Percentiles rank a stretch among this genome's conserved stretches.
These are phyloP conservation scores for Pyrenophora teres DNA, from an alignment of 2,329 filamentous ascomycete species.

Conservation along the genomic window DNA sequence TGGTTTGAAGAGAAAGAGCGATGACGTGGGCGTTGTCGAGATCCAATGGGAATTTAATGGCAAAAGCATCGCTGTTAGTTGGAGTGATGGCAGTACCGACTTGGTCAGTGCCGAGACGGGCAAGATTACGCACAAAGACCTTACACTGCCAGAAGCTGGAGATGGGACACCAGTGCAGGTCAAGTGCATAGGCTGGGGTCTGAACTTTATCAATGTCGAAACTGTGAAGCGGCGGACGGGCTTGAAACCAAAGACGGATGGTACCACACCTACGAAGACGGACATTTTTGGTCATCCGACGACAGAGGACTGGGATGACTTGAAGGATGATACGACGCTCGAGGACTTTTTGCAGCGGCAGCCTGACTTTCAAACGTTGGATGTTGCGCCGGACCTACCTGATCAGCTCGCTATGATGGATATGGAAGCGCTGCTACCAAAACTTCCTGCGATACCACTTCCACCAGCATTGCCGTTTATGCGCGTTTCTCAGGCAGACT, in stretches of 20 bases:
- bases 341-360: constrained; percentile 49
- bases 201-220: constrained; percentile 59
- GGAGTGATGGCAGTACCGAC: constrained; percentile 79
- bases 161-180: constrained; percentile 30
- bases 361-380: constrained; percentile 39
- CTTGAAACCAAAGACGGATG: constrained; percentile 21
- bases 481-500: constrained; percentile 33
- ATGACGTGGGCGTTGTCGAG: constrained; percentile 41
- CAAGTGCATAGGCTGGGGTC: constrained; percentile 59
- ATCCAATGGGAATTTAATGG: constrained; percentile 58
- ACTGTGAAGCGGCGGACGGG: constrained; percentile 51
- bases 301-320: constrained; percentile 43
- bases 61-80: constrained; percentile 79
- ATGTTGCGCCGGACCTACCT: constrained; percentile 46
- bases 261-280: constrained; percentile 10
- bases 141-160: constrained; percentile 20
- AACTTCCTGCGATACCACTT: constrained; percentile 45
- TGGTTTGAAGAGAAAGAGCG: constrained; percentile 52
- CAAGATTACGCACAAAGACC: constrained; percentile 73
- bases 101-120: constrained; percentile 79
- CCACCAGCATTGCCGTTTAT: constrained; percentile 43
- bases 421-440: constrained; percentile 44
- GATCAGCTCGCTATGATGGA: constrained; percentile 50
- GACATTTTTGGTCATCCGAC: constrained; percentile 29
- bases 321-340: constrained; percentile 40